Evolutionary conservation across 495 filamentous ascomycete species (phyloP), one percentile per base, ranked within the genome.

Genomic region (Peziza echinospora): DNA sequence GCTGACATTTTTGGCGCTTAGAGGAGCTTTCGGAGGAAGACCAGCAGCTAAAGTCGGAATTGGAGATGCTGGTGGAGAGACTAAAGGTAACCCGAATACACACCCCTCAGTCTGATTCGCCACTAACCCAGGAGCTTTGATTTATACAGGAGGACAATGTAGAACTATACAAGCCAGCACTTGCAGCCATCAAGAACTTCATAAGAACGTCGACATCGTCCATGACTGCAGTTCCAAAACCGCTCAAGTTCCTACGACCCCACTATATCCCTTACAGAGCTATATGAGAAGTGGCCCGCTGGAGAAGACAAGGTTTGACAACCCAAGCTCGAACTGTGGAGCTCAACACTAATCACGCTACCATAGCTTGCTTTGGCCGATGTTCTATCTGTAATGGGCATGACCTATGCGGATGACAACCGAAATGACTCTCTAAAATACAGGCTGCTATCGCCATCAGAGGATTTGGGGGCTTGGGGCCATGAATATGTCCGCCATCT

Each of bases 131-230:
- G 45, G n/a, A n/a, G n/a, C n/a, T n/a, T n/a, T n/a, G n/a, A n/a
- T n/a, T n/a, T n/a, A n/a, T n/a, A 41, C 64, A 93, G 82, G 89
- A 93, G 66, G 67, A 78, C 37, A 82, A 99, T 62, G 73, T 74
- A 26, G 73, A 73, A 48, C 82, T 96, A 51, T 94, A 99, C 65
- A 84, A 80, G 57, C 77, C 86, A 46, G 79, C 89, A 37, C 68
- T 99, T 52, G 84, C 94, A 60, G 77, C 83, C 46, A 94, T 99
- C 72, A 93, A 92, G 68, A 81, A 74, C 56, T 89, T 80, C 57
- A 99, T 99, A 67, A 94, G 92, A 66, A 99, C 91, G 34, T 93
- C 89, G 34, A 99, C 89, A 37, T 92, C 83, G 30, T 99, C 89
- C 9, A 96, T 99, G 89, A 99, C 89, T 17, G 89, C 89, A 34